Percentiles rank a stretch among this genome's conserved stretches.
Evolutionary conservation across 129 eudicot genomes (phyloP).

Genomic region (Chrysanthemum lavandulifolium): DNA sequence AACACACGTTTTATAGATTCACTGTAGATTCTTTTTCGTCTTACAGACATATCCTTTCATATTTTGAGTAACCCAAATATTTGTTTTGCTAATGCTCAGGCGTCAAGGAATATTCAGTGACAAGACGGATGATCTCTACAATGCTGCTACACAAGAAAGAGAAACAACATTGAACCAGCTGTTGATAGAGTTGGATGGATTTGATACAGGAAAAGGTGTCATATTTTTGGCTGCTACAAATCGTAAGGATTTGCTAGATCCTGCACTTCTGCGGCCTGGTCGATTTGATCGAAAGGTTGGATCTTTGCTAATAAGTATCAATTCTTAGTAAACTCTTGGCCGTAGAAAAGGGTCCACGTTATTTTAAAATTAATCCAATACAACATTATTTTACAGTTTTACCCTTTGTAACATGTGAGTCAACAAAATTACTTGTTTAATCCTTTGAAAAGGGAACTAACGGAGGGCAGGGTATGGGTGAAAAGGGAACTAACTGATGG

Average conservation of each 20-base stretch:
- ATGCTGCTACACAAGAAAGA: conserved; percentile 93
- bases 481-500: too few species aligned
- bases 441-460: too few species aligned
- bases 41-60: neutral
- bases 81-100: conserved; percentile 40
- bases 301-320: conserved; percentile 6
- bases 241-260: conserved; percentile 86
- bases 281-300: conserved; percentile 96
- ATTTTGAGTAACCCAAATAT: conserved; percentile 3
- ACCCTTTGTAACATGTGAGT: too few species aligned
- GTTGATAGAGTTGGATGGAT: conserved; percentile 93
- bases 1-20: neutral
- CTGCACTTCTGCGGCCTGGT: conserved; percentile 98
- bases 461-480: too few species aligned
- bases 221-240: conserved; percentile 93
- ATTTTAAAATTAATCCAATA: too few species aligned
- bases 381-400: too few species aligned
- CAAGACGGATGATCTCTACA: conserved; percentile 53
- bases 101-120: conserved; percentile 70
- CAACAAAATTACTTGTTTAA: too few species aligned
- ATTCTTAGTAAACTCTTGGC: neutral
- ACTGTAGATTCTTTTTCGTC: neutral
- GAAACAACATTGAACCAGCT: conserved; percentile 96
- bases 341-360: too few species aligned
- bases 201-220: conserved; percentile 96